These are phyloP conservation scores for Jamesozyma lodderae DNA, from an alignment of 805 yeast species.

Conservation along the genomic window DNA sequence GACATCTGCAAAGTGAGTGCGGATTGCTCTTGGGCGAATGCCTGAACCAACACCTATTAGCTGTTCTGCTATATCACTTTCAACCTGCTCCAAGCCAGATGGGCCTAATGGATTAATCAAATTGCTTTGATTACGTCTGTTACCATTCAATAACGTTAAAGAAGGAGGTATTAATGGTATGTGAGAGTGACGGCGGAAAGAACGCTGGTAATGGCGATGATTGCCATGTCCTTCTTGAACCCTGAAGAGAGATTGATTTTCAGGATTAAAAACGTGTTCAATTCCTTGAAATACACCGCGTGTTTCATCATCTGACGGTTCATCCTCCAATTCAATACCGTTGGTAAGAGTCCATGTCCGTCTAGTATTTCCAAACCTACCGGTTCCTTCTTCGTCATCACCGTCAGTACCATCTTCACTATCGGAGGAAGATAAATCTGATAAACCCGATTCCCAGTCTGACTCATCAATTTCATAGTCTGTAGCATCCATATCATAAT, in stretches of 20 bases:
- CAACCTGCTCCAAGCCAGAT: conserved; percentile 28
- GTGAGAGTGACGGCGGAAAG: conserved; percentile 15
- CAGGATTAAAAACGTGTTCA: conserved; percentile 26
- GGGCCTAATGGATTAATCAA: conserved; percentile 29
- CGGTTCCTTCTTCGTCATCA: conserved; percentile 4
- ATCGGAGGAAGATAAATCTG: conserved; percentile 26
- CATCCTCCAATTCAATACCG: conserved; percentile 25
- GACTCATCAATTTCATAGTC: conserved; percentile 31
- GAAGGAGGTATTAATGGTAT: conserved; percentile 23
- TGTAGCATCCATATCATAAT: conserved; percentile 27
- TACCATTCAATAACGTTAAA: conserved; percentile 21
- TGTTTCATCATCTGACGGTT: conserved; percentile 24
- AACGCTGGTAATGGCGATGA: conserved; percentile 15
- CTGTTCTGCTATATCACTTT: conserved; percentile 24
- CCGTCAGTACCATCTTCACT: conserved; percentile 23
- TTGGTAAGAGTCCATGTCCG: conserved; percentile 26
- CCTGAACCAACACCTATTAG: conserved; percentile 20
- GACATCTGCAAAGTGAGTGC: conserved; percentile 24
- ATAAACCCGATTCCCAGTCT: conserved; percentile 31
- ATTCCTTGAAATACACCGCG: conserved; percentile 28
- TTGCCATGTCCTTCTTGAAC: conserved; percentile 13
- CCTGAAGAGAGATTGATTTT: conserved; percentile 23
- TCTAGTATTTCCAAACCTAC: conserved; percentile 16
- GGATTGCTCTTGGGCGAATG: conserved; percentile 19
- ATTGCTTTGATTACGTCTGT: conserved; percentile 24